These are phyloP conservation scores for Gonapodya sp. DNA, from an alignment of 192 early-diverging fungal genomes.

Conservation along the genomic window DNA sequence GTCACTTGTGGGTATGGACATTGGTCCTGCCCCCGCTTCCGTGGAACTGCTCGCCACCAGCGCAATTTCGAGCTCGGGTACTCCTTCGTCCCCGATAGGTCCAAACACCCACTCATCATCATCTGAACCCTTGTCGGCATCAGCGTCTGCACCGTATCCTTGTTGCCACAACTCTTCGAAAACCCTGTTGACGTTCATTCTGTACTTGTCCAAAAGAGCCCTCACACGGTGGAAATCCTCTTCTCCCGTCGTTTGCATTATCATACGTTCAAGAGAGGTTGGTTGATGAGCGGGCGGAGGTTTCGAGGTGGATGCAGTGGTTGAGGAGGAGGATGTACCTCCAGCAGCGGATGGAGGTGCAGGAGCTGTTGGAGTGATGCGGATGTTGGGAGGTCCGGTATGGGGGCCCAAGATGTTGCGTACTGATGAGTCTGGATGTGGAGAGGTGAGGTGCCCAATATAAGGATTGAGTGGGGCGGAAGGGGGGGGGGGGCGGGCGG, in stretches of 20 bases:
- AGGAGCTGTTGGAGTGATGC: constrained; percentile 21
- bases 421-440: constrained; percentile 48
- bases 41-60: too few species aligned
- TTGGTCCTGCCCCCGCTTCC: too few species aligned
- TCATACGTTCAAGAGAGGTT: constrained; percentile 38
- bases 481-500: not conserved
- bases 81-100: not conserved
- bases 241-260: constrained; percentile 44
- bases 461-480: too few species aligned
- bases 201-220: constrained; percentile 31
- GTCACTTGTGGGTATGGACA: too few species aligned
- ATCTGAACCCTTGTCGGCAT: too few species aligned
- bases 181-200: constrained; percentile 35
- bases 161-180: constrained; percentile 34
- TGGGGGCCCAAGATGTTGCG: constrained; percentile 54
- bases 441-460: too few species aligned
- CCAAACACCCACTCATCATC: not conserved
- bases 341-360: constrained; percentile 15
- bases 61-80: too few species aligned
- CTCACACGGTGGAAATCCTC: constrained; percentile 35
- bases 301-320: constrained; percentile 13
- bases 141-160: not conserved
- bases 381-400: constrained; percentile 47
- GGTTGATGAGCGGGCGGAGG: constrained; percentile 13
- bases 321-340: constrained; percentile 12